Evolutionary conservation across 2,329 filamentous ascomycete species (phyloP), one percentile per base, ranked within the genome.

Genomic region (Paracamarosporium sp.): DNA sequence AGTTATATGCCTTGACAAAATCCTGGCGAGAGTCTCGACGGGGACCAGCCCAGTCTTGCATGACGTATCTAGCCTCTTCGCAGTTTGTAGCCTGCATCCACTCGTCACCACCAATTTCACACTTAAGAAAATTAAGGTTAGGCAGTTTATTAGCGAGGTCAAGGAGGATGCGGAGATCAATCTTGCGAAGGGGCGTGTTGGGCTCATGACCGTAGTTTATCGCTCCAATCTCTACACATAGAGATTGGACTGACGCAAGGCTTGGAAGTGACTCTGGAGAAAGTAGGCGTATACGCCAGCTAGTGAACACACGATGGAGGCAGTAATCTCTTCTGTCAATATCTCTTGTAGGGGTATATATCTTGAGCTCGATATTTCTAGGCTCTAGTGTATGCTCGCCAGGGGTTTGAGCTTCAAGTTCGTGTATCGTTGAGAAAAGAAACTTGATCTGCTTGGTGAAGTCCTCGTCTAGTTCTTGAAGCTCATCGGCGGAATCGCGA

Each of bases 401-500:
- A 11, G 31, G 6, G 28, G 28, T 11, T 30, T 30, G 11, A 11
- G 28, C 31, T 41, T 64, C 62, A 9, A 60, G 52, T n/a, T n/a
- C n/a, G n/a, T n/a, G n/a, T n/a, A n/a, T n/a, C n/a, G 35, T 38
- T 20, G 35, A 38, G n/a, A 38, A 38, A 17, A 38, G 35, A 9
- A 38, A 38, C 5, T 38, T 20, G 5, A 38, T 38, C 11, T 38
- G 35, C 5, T 17, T 15, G 9, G 35, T 38, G 15, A 38, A 38
- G 17, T 38, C 35, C 11, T 22, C n/a, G n/a, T n/a, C n/a, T n/a
- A n/a, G 50, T 31, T 60, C 44, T 31, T 33, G 27, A 8, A 59
- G 47, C 46, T 62, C 55, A 11, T 58, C 53, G 2, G 35, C 24
- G 15, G 24, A 50, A 25, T 66, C 61, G 27, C 57, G 61, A n/a